Conservation (phyloP, 371 early-diverging fungal genomes). For the Apophysomyces ossiformis region DNA sequence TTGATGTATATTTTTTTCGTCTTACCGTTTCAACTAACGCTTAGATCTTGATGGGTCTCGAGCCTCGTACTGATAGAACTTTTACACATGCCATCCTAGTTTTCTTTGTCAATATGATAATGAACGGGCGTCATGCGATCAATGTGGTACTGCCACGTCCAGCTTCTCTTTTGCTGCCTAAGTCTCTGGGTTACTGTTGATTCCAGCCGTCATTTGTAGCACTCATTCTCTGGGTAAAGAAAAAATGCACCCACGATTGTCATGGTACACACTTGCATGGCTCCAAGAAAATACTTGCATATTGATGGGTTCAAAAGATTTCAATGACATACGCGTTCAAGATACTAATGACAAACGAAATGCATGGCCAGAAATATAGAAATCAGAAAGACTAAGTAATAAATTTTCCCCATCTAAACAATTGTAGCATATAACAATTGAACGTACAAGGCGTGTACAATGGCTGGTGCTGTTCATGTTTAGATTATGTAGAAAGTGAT, state of each 20-base stretch:
- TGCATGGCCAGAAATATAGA: slow-evolving; percentile 32
- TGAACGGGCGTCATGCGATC: slow-evolving; percentile 52
- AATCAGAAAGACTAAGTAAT: slow-evolving; percentile 5
- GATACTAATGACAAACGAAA: slow-evolving; percentile 64
- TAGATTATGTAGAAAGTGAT: slow-evolving; percentile 40
- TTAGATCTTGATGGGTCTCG: slow-evolving; percentile 69
- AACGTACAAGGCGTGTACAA: slow-evolving; percentile 52
- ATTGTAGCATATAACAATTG: slow-evolving; percentile 28
- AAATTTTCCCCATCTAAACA: no score
- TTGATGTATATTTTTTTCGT: slow-evolving; percentile 12
- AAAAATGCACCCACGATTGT: slow-evolving; percentile 72
- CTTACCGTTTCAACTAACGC: slow-evolving; percentile 55
- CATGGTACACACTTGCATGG: no score
- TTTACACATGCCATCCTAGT: slow-evolving; percentile 55
- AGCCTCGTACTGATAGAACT: slow-evolving; percentile 53
- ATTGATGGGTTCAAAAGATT: background rate
- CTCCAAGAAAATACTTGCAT: no score
- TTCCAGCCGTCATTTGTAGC: slow-evolving; percentile 61
- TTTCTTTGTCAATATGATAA: slow-evolving; percentile 50
- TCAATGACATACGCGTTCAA: slow-evolving; percentile 63
- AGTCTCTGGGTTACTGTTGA: slow-evolving; percentile 57
- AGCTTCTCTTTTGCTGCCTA: slow-evolving; percentile 62
- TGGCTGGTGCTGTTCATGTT: slow-evolving; percentile 49
- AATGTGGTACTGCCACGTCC: slow-evolving; percentile 51
- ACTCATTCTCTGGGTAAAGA: slow-evolving; percentile 69